Conservation (phyloP, 352 stramenopile species). For the Phytophthora ohioensis region DNA sequence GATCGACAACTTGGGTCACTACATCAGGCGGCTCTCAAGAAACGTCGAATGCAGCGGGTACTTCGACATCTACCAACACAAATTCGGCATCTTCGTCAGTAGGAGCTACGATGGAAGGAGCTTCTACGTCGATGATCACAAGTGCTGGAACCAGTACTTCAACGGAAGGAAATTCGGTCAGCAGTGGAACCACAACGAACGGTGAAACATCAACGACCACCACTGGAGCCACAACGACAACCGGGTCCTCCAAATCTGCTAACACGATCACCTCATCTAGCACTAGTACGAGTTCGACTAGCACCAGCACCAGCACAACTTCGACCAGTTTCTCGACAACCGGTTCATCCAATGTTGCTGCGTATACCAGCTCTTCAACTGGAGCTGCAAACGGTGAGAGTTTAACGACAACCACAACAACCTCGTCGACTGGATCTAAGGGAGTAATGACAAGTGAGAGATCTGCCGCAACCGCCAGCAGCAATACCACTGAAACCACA, state of each 20-base stretch:
- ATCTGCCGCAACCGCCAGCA: constrained; percentile 14
- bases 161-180: constrained; percentile 14
- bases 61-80: constrained; percentile 17
- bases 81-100: constrained; percentile 17
- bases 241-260: constrained; percentile 4
- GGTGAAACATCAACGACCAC: neutral
- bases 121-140: constrained; percentile 18
- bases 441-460: neutral
- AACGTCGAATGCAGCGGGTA: constrained; percentile 3
- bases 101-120: constrained; percentile 16
- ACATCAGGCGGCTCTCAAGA: constrained; percentile 16
- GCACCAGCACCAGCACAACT: constrained; percentile 8
- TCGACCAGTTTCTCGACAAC: neutral
- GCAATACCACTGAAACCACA: constrained; percentile 8
- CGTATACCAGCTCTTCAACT: constrained; percentile 17
- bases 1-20: constrained; percentile 13
- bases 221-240: constrained; percentile 1
- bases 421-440: constrained; percentile 16
- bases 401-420: constrained; percentile 11
- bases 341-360: neutral
- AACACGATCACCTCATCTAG: constrained; percentile 9
- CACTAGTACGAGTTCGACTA: constrained; percentile 11
- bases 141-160: constrained; percentile 7
- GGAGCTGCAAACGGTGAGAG: constrained; percentile 7
- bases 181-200: constrained; percentile 11